Base-by-base conservation (phyloP, 306 rosid genomes). In the Mimosa pudica region DNA sequence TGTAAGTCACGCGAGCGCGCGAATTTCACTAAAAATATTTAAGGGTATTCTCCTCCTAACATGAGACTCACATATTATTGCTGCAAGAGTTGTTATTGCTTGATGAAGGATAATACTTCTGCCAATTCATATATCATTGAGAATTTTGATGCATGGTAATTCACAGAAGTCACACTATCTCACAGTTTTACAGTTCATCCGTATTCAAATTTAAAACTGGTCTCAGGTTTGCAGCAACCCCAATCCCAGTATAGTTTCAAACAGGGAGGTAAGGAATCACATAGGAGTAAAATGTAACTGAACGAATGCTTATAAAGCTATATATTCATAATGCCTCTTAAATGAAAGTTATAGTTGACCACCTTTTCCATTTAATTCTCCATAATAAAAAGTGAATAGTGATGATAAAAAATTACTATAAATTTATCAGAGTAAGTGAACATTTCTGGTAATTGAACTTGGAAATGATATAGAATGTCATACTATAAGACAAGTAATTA, bases 61-160 rank as follows among this genome's bases (percentile, higher is more conserved):
- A 68, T 81, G 75, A 7, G 84, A 67, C 78, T 84, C 48, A 44
- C 33, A 41, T 42, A 49, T 84, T 58, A 24, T 24, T 24, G 88
- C 87, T 3, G 70, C 89, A 14, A 85, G 87, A 75, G 86, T 72
- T 69, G 89, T 82, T 54, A 88, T 87, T 74, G 81, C 86, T 80
- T 83, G 79, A 35, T 86, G 83, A 66, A 86, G 77, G 42, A 70
- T 74, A 68, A 71, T 77, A 82, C 85, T 71, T 77, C 83, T 85
- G 14, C 82, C 87, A 46, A 80, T 83, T 68, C 90, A 90, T 66
- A 76, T 58, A 33, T 85, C 92, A 74, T 85, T 68, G 57, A 88
- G 89, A 68, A 61, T 83, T 90, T 83, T n/a, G 32, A 33, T 32
- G 88, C 81, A 85, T 52, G 48, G 30, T 38, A 35, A 35, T 20